Evolutionary conservation across 225 moss, liverwort and hornwort species (phyloP), one percentile per base, ranked within the genome.

Genomic region (Straminergon stramineum): DNA sequence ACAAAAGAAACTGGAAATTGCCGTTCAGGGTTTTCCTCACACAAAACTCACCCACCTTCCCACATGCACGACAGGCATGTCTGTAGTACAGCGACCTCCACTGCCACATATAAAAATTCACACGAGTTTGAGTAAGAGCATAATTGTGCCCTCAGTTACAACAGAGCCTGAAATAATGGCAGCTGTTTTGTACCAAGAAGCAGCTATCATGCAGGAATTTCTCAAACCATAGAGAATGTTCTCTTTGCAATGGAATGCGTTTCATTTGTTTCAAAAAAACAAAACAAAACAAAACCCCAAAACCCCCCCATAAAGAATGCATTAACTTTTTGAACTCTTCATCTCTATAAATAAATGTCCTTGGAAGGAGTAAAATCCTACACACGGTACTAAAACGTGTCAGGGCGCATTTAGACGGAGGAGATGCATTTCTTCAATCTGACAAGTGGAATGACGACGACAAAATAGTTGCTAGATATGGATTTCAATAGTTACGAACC

Each of bases 1-100:
- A 93, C 89, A 93, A 89, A 61, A 94, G 94, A 91, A 94, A 94
- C 90, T 91, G 92, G 81, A 92, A 92, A 88, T 93, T 92, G 84
- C 92, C 91, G 39, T 92, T 91, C 70, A 94, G 76, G 75, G 89
- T 92, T 89, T 93, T 92, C 90, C 91, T 88, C 69, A 90, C 92
- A 74, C 87, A 89, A 48, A 93, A 91, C 64, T 91, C 93, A 62
- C 93, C 95, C 89, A 94, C 89, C 87, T 91, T 93, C 87, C 91
- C 92, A 68, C 92, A 93, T 35, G 90, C 93, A 63, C 91, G 87
- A 85, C 94, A 93, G 32, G 92, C 85, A 65, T 93, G 93, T 43
- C 91, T 84, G 88, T 81, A 89, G 88, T 91, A 92, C 11, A 92
- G 67, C 24, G 90, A 95, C 89, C 93, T 91, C 93, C 92, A 95